Evolutionary conservation across 2,329 filamentous ascomycete genomes (phyloP).

Genomic region (Colletotrichum viniferum): DNA sequence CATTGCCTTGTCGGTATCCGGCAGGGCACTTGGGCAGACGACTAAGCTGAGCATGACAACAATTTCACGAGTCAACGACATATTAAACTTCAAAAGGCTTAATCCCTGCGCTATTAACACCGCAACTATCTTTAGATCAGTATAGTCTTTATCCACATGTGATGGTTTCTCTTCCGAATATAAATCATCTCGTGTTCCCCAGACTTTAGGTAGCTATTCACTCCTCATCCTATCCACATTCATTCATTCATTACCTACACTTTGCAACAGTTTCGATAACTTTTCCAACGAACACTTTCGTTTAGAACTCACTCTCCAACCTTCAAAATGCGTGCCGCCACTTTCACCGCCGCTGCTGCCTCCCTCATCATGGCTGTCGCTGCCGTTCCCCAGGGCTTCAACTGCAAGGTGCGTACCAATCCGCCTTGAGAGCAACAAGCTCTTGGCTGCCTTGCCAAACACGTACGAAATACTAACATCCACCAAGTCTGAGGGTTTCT

Average conservation of each 20-base stretch:
- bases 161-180: neutral
- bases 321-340: neutral
- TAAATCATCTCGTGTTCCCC: neutral
- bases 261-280: neutral
- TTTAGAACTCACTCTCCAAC: neutral
- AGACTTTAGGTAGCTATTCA: neutral
- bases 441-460: rapidly evolving
- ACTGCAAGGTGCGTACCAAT: neutral
- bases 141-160: neutral
- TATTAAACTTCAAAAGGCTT: neutral
- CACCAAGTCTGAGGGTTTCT: neutral
- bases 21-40: neutral
- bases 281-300: neutral
- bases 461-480: neutral
- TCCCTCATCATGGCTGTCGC: neutral
- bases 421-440: neutral
- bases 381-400: neutral
- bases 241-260: neutral
- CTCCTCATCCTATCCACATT: neutral
- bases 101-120: neutral
- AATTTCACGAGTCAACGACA: neutral
- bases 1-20: neutral
- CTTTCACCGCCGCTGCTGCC: neutral
- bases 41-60: neutral
- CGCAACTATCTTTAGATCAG: neutral